phyloP scores from a whole-genome alignment of 371 early-diverging fungal genomes.

The Umbelopsis sp. region DNA sequence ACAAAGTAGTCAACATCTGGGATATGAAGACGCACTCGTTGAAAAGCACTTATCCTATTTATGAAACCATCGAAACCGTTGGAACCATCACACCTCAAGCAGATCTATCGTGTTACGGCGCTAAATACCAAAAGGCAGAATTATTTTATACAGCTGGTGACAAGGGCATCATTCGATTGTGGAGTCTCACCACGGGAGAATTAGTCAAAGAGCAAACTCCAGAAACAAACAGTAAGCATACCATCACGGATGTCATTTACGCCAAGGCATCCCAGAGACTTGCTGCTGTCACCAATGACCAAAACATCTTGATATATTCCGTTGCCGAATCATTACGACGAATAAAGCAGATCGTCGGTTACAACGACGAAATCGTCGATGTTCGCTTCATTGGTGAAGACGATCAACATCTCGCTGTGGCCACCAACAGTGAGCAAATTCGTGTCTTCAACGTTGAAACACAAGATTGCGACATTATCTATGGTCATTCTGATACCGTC shows the following conservation, averaged over 20 bases:
- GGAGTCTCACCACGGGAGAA: constrained; percentile 71
- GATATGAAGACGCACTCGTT: constrained; percentile 71
- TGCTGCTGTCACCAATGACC: constrained; percentile 84
- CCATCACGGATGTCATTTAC: constrained; percentile 69
- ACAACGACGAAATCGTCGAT: constrained; percentile 95
- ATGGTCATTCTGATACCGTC: constrained; percentile 89
- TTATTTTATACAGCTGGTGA: constrained; percentile 89
- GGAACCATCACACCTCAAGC: constrained; percentile 60
- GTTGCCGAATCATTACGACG: constrained; percentile 56
- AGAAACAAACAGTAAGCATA: constrained; percentile 67
- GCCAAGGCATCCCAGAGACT: constrained; percentile 53
- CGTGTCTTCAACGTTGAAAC: constrained; percentile 82
- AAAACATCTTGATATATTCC: constrained; percentile 84
- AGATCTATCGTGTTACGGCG: constrained; percentile 37
- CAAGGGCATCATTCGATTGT: constrained; percentile 72
- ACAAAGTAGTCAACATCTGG: constrained; percentile 95
- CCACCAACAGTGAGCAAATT: constrained; percentile 91
- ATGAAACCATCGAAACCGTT: constrained; percentile 78
- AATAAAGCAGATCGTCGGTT: constrained; percentile 87
- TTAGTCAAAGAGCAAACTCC: constrained; percentile 60
- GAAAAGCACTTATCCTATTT: constrained; percentile 85
- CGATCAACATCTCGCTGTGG: constrained; percentile 81
- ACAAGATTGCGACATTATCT: constrained; percentile 82
- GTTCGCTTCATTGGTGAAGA: constrained; percentile 75
- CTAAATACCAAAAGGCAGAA: constrained; percentile 45